Evolutionary conservation across 2,329 filamentous ascomycete genomes (phyloP), one percentile per base, ranked within the genome.

Genomic region (Hymenoscyphus occultus): DNA sequence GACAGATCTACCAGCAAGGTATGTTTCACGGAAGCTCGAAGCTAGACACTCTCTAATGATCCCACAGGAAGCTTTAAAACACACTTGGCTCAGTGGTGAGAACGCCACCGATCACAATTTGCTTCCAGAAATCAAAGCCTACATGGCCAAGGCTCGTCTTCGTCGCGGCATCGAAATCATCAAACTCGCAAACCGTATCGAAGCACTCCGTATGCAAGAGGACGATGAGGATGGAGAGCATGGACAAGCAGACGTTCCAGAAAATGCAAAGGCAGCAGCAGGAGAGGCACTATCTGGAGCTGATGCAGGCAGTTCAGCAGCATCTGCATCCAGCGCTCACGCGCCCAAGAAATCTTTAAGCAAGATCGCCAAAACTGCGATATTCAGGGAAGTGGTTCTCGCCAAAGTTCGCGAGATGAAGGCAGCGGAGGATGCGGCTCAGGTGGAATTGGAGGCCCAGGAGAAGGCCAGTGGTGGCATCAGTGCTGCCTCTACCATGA

Each of bases 21-120:
- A 83, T 69, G 10, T 57, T 51, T 31, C 32, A 7, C 28, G 14
- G 51, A 56, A 1, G 5, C n/a, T 19, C 10, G 14, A 59, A 19
- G 28, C 35, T 40, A 28, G 9, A 39, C n/a, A 39, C 32, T 40
- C 65, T 42, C 62, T 72, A 64, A 75, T 56, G 51, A 14, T n/a
- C 14, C 5, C 64, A 70, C 69, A 92, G 86, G 83, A 92, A 80
- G 91, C 93, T 56, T 81, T 97, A 61, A 82, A 86, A 65, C 93
- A 97, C 78, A 83, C 86, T 66, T 98, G 94, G 94, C 87, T 98
- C 73, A 95, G 87, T 75, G 94, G 94, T 77, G 85, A 95, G 81
- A 95, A 87, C 68, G 95, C 95, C 68, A 92, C 90, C 67, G 93
- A 98, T 79, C 93, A 97, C 86, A 93, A 99, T 83, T 86, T 99